Evolutionary conservation across 2,329 filamentous ascomycete genomes (phyloP).

Genomic region (Colletotrichum simmondsii): DNA sequence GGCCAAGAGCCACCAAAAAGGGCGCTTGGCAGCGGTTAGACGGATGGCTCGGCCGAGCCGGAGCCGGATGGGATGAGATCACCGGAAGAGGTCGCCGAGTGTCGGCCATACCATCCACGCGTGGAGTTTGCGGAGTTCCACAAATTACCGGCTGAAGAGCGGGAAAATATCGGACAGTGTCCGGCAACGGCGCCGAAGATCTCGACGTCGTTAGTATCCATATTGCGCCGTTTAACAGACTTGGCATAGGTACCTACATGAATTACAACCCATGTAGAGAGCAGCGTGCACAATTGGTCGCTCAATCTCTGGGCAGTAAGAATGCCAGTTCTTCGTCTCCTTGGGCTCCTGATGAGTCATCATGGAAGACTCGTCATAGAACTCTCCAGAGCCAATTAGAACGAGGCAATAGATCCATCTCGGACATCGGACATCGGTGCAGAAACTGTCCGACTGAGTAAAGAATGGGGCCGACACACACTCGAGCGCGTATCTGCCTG

Average conservation of each 20-base stretch:
- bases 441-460: slow-evolving; percentile 38
- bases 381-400: background rate
- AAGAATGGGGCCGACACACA: background rate
- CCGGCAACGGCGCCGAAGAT: slow-evolving; percentile 4
- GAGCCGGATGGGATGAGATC: background rate
- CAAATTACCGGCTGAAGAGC: slow-evolving; percentile 15
- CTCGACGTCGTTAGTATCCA: background rate
- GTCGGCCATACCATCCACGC: slow-evolving; percentile 5
- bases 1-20: background rate
- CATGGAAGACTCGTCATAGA: slow-evolving; percentile 19
- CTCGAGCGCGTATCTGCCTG: slow-evolving; percentile 6
- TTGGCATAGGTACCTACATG: slow-evolving; percentile 8
- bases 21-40: background rate
- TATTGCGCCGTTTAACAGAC: background rate
- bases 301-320: background rate
- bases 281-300: background rate
- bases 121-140: slow-evolving; percentile 8
- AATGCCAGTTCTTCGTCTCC: background rate
- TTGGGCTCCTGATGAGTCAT: background rate
- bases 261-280: background rate
- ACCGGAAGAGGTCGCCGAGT: slow-evolving; percentile 6
- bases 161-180: slow-evolving; percentile 3
- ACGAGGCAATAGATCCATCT: background rate
- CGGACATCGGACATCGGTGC: slow-evolving; percentile 39
- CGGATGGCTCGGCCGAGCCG: slow-evolving; percentile 6